Evolutionary conservation across 345 rosid genomes (phyloP).

Genomic region (Geranium rotundifolium): DNA sequence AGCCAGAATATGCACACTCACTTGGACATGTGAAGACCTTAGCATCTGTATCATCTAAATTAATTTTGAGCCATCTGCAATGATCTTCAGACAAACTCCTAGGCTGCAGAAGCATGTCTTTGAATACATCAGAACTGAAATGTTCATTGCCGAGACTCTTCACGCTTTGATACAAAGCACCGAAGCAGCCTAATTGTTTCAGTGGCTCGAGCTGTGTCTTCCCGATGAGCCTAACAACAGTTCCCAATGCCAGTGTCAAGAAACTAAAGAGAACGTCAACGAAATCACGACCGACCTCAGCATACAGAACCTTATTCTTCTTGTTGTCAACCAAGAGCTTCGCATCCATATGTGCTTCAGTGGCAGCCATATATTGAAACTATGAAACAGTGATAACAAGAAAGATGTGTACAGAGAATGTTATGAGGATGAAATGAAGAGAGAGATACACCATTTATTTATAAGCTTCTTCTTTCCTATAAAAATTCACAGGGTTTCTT

Average conservation of each 20-base stretch:
- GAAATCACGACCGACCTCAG: slow-evolving; percentile 10
- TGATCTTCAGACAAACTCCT: slow-evolving; percentile 8
- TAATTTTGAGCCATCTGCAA: slow-evolving; percentile 8
- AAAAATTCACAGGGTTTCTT: too few relatives aligned
- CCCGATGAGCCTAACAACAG: slow-evolving; percentile 9
- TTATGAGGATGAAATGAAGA: too few relatives aligned
- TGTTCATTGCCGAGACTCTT: slow-evolving; percentile 5
- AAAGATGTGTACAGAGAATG: too few relatives aligned
- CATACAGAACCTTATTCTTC: slow-evolving; percentile 7
- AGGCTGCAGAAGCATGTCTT: slow-evolving; percentile 11
- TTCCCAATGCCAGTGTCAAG: slow-evolving; percentile 9
- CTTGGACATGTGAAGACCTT: slow-evolving; percentile 9
- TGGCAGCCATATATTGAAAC: background rate
- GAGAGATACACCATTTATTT: too few relatives aligned
- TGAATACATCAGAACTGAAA: slow-evolving; percentile 6
- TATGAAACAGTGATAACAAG: too few relatives aligned
- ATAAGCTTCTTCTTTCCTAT: too few relatives aligned
- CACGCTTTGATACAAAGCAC: slow-evolving; percentile 15
- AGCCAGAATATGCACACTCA: accelerated
- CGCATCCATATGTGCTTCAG: background rate
- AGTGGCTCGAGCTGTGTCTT: slow-evolving; percentile 2
- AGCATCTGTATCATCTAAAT: slow-evolving; percentile 6
- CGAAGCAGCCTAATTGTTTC: slow-evolving; percentile 10
- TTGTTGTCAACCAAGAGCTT: slow-evolving; percentile 8
- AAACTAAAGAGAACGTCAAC: slow-evolving; percentile 12